Base-by-base conservation (phyloP, 2,329 filamentous ascomycete genomes). In the Polychaeton citri region DNA sequence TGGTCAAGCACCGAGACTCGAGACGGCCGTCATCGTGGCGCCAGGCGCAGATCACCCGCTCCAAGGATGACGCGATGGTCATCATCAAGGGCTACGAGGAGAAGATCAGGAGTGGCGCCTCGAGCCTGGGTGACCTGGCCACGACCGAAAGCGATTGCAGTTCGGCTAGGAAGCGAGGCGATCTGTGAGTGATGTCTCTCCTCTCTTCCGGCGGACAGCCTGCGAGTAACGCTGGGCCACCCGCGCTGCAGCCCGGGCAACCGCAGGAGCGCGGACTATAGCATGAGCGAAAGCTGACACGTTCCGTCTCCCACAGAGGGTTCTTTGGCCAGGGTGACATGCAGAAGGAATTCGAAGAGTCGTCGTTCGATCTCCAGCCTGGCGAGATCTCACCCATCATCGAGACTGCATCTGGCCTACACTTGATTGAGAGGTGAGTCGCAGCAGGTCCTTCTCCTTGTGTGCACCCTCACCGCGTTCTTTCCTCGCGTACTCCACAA, bases 301-400 rank as follows among this genome's bases (percentile, higher is more conserved):
- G n/a, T n/a, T n/a, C n/a, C n/a, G n/a, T n/a, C n/a, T n/a, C 17
- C 13, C 19, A 16, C 39, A 79, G 75, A 44, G 90, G 90, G 15
- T 94, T 87, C 62, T 98, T 98, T 60, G 87, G 85, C 38, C 78
- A 73, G 51, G 85, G 86, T 19, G 88, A 96, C 53, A 98, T 98
- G 90, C 90, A 98, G 60, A 88, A 87, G 66, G 88, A 95, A 63
- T 98, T 98, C 54, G 90, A 98, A 64, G 85, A 95, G 38, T 87
- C 87, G 4, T 81, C 90, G 1, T 98, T 98, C 63, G 79, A 73
- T n/a, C 69, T 98, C 37, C 73, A 87, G 60, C 79, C 80, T 2
- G 87, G 86, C 21, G 75, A 95, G 62, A 76, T 96, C 53, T 95
- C 87, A 62, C 69, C 72, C 32, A 70, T 95, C 24, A 81, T 96